Percentiles rank a stretch among this genome's conserved stretches.
phyloP scores from a whole-genome alignment of 1,139 yeast genomes.

The Lodderomyces elongisporus region DNA sequence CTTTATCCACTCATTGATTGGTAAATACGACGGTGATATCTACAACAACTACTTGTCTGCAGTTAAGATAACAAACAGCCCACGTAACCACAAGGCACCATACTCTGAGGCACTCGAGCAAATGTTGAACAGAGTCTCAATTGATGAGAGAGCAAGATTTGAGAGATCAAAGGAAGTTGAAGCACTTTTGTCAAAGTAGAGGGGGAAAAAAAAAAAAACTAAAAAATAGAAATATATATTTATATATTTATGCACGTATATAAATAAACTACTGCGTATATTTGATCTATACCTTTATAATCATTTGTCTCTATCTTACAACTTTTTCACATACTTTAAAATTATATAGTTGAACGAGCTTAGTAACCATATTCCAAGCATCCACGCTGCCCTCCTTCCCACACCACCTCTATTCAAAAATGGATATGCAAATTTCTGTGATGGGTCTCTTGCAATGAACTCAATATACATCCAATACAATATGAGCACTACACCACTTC shows the following conservation, averaged over 20 bases:
- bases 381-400: slow-evolving; percentile 6
- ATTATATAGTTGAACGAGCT: slow-evolving; percentile 9
- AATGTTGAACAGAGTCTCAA: slow-evolving; percentile 49
- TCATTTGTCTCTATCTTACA: neutral
- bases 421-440: slow-evolving; percentile 19
- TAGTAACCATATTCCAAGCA: slow-evolving; percentile 7
- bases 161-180: slow-evolving; percentile 40
- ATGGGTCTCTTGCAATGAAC: slow-evolving; percentile 6
- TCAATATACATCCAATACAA: slow-evolving; percentile 11
- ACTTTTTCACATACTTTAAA: slow-evolving; percentile 5
- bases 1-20: slow-evolving; percentile 81
- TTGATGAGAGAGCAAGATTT: slow-evolving; percentile 45
- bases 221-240: neutral
- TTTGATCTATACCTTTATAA: neutral
- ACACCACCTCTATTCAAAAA: slow-evolving; percentile 13
- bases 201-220: neutral
- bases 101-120: slow-evolving; percentile 48
- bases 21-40: slow-evolving; percentile 79
- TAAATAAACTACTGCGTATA: neutral
- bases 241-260: too few relatives aligned
- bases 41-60: slow-evolving; percentile 68
- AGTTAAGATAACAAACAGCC: slow-evolving; percentile 50
- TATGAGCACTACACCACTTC: slow-evolving; percentile 7
- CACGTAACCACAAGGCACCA: slow-evolving; percentile 54
- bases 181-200: slow-evolving; percentile 10